These are phyloP conservation scores for Brassica nigra DNA, from an alignment of 345 rosid species.

Conservation along the genomic window DNA sequence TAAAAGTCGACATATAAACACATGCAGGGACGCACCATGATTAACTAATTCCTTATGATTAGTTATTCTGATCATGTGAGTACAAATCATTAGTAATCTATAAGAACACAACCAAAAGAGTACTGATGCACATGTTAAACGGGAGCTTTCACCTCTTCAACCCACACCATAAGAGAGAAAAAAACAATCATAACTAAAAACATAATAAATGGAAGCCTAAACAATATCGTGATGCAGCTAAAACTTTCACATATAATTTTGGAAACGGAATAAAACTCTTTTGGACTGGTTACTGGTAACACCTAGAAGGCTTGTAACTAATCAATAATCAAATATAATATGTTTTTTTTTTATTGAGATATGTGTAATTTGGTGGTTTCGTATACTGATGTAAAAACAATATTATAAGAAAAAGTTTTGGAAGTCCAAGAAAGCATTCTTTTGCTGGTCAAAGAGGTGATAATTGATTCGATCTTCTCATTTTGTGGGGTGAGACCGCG, in stretches of 20 bases:
- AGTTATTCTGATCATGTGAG: neutral
- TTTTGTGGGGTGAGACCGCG: conserved; percentile 25
- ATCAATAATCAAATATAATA: neutral
- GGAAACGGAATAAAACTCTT: neutral
- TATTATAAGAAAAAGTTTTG: conserved; percentile 13
- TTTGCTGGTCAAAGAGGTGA: conserved; percentile 30
- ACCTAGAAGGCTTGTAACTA: neutral
- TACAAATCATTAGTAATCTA: neutral
- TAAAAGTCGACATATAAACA: neutral
- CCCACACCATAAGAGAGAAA: neutral
- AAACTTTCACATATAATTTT: neutral
- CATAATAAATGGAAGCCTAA: neutral
- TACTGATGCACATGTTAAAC: conserved; percentile 29
- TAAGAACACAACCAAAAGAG: conserved; percentile 6
- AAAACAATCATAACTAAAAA: neutral
- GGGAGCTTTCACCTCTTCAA: conserved; percentile 11
- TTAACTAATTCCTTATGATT: conserved; percentile 3
- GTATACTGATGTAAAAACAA: neutral
- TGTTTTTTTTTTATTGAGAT: neutral
- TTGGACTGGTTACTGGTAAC: neutral
- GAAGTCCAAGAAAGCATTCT: conserved; percentile 20
- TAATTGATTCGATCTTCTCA: conserved; percentile 28
- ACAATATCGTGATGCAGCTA: neutral
- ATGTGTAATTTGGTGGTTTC: conserved; percentile 20
- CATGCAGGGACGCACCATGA: conserved; percentile 11